Evolutionary conservation across 768 basidiomycete species (phyloP).

Genomic region (Pulveroboletus frians): DNA sequence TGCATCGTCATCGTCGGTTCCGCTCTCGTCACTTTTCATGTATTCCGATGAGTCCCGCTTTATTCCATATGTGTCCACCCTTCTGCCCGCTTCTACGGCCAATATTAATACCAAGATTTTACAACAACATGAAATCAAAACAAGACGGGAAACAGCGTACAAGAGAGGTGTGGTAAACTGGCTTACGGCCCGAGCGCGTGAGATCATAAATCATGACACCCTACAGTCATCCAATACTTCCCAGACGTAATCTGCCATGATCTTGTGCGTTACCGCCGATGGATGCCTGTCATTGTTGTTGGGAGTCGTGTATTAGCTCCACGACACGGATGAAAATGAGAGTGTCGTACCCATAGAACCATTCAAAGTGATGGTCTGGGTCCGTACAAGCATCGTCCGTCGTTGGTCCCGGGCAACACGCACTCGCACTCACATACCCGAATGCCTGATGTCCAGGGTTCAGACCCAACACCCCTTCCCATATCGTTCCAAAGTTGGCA

Average conservation of each 20-base stretch:
- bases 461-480: conserved; percentile 43
- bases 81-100: no score
- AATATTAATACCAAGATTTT: no score
- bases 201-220: neutral
- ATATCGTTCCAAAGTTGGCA: conserved; percentile 45
- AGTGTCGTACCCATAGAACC: conserved; percentile 43
- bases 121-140: no score
- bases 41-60: no score
- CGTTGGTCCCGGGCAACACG: conserved; percentile 34
- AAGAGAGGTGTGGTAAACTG: no score
- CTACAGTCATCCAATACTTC: conserved; percentile 36
- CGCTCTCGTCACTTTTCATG: no score
- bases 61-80: no score
- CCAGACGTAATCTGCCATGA: conserved; percentile 50
- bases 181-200: no score
- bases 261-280: conserved; percentile 42
- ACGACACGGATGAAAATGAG: neutral
- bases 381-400: conserved; percentile 34
- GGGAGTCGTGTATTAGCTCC: neutral
- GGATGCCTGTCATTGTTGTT: conserved; percentile 37
- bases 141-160: no score
- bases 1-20: no score
- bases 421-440: conserved; percentile 40
- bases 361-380: conserved; percentile 49
- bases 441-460: conserved; percentile 44